Conservation (phyloP, 2,329 filamentous ascomycete genomes). For the Esteya vermicola region DNA sequence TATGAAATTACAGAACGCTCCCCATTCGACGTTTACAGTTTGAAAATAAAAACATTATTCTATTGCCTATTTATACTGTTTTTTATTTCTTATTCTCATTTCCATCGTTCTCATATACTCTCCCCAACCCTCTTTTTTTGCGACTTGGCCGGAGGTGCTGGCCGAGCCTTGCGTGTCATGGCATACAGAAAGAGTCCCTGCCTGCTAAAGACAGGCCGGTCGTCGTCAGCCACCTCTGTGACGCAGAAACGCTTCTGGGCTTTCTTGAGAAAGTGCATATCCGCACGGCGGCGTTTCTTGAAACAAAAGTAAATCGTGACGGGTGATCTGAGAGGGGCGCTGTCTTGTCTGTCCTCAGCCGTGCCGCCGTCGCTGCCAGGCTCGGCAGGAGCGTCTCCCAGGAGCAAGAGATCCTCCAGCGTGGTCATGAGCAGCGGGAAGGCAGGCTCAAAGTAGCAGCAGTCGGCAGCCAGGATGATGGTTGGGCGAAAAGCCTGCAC, state of each 20-base stretch:
- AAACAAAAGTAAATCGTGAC: slow-evolving; percentile 71
- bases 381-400: too few species aligned
- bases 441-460: slow-evolving; percentile 92
- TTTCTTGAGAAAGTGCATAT: slow-evolving; percentile 60
- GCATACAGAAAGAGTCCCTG: slow-evolving; percentile 48
- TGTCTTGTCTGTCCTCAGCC: too few species aligned
- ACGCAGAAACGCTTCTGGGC: slow-evolving; percentile 53
- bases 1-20: too few species aligned
- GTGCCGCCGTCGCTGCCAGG: too few species aligned
- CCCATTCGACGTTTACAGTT: too few species aligned
- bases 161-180: slow-evolving; percentile 27
- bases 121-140: not conserved
- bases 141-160: not conserved
- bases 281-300: slow-evolving; percentile 77
- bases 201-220: slow-evolving; percentile 40
- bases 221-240: slow-evolving; percentile 47
- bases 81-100: too few species aligned
- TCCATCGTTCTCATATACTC: too few species aligned
- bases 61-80: too few species aligned
- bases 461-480: slow-evolving; percentile 86
- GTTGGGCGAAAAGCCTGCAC: slow-evolving; percentile 49
- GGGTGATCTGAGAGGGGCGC: too few species aligned
- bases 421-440: slow-evolving; percentile 79
- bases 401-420: slow-evolving; percentile 55
- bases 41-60: too few species aligned